phyloP scores from a whole-genome alignment of 352 stramenopile genomes.

The Phytophthora pluvialis region DNA sequence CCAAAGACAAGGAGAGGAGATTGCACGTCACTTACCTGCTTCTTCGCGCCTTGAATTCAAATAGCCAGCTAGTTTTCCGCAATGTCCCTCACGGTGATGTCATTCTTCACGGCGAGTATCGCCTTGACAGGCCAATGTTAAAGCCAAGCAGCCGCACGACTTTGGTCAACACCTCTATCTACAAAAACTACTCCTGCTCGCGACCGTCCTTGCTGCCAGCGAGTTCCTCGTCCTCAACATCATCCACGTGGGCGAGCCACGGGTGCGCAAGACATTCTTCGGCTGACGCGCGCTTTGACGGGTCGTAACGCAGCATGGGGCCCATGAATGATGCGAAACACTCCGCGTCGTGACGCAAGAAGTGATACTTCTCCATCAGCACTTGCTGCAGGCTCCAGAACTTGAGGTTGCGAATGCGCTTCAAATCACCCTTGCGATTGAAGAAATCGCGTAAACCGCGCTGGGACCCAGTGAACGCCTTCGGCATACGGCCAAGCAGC shows the following conservation, averaged over 20 bases:
- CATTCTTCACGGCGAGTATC: constrained; percentile 18
- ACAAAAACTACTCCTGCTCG: constrained; percentile 32
- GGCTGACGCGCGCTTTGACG: constrained; percentile 90
- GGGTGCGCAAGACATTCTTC: constrained; percentile 94
- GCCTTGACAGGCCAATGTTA: constrained; percentile 2
- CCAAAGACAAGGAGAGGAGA: constrained; percentile 1
- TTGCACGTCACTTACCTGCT: constrained; percentile 6
- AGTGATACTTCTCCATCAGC: constrained; percentile 97
- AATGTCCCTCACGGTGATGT: constrained; percentile 21
- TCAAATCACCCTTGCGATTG: constrained; percentile 96
- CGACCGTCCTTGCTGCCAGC: not conserved
- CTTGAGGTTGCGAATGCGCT: constrained; percentile 98
- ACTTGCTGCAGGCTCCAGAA: constrained; percentile 98
- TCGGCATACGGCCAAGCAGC: constrained; percentile 97
- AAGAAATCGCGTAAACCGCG: constrained; percentile 97
- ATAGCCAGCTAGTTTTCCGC: constrained; percentile 4
- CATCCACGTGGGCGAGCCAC: constrained; percentile 85
- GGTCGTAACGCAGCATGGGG: constrained; percentile 93
- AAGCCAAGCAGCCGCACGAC: not conserved
- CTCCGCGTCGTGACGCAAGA: constrained; percentile 85
- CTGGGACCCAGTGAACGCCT: constrained; percentile 80
- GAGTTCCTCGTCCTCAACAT: constrained; percentile 8
- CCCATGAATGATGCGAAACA: constrained; percentile 94
- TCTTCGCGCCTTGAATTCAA: constrained; percentile 20
- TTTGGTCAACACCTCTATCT: constrained; percentile 22